A percentile compares a stretch with the other conserved stretches of the same genome.
phyloP scores from a whole-genome alignment of 192 early-diverging fungal species.

The Geosiphon pyriformis region DNA sequence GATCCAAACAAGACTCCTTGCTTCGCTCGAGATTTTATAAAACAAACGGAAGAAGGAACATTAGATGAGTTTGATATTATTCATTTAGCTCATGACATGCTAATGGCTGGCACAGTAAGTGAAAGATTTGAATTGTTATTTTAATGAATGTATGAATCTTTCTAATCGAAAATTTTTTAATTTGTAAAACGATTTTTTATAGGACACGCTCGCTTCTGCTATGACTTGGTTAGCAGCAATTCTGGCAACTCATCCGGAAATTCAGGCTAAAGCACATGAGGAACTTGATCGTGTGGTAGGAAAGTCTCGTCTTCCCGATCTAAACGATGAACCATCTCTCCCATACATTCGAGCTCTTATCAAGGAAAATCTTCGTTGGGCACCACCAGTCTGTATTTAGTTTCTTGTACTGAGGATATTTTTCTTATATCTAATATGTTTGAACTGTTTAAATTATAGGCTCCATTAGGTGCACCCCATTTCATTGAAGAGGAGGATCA shows the following conservation, averaged over 20 bases:
- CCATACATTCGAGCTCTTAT: constrained; percentile 34
- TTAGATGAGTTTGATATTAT: neutral
- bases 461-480: constrained; percentile 35
- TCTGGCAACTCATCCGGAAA: constrained; percentile 18
- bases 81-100: neutral
- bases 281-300: constrained; percentile 10
- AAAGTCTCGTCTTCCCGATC: constrained; percentile 6
- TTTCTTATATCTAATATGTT: too few relatives aligned
- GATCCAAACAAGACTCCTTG: too few relatives aligned
- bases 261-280: constrained; percentile 15
- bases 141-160: neutral
- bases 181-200: neutral
- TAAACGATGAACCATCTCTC: constrained; percentile 12
- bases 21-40: too few relatives aligned
- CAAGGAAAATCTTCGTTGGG: constrained; percentile 27
- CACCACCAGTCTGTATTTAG: constrained; percentile 30
- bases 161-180: neutral
- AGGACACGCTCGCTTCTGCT: neutral
- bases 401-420: too few relatives aligned
- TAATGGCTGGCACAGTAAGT: neutral
- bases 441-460: too few relatives aligned
- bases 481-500: constrained; percentile 28
- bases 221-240: constrained; percentile 22
- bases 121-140: neutral
- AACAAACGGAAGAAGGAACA: too few relatives aligned